Evolutionary conservation across 2,329 filamentous ascomycete species (phyloP).

Genomic region (Clarireedia paspali): DNA sequence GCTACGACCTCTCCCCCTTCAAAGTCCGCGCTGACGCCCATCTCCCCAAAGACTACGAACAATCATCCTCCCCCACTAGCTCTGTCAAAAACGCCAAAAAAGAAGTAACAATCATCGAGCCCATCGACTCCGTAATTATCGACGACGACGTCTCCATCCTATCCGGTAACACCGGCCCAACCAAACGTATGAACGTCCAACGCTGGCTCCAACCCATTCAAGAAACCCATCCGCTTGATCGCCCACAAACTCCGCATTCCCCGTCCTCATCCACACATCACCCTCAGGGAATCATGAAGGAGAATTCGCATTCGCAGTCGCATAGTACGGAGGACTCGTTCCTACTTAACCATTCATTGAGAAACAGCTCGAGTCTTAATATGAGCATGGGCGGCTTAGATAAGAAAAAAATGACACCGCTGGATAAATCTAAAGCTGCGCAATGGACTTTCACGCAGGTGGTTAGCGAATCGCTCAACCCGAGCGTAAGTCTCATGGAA

Average conservation of each 20-base stretch:
- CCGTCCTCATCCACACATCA: neutral
- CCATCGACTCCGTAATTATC: conserved; percentile 34
- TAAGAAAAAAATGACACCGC: conserved; percentile 48
- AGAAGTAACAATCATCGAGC: conserved; percentile 62
- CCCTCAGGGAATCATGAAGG: conserved; percentile 51
- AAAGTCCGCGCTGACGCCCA: conserved; percentile 62
- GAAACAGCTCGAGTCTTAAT: conserved; percentile 10
- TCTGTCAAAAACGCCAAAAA: conserved; percentile 40
- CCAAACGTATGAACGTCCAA: conserved; percentile 46
- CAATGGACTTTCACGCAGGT: conserved; percentile 87
- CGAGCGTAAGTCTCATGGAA: conserved; percentile 68
- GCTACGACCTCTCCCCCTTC: conserved; percentile 81
- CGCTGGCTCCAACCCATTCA: conserved; percentile 49
- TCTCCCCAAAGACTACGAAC: conserved; percentile 49
- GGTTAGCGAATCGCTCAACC: conserved; percentile 77
- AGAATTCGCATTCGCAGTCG: conserved; percentile 5
- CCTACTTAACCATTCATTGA: neutral
- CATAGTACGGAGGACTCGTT: conserved; percentile 7
- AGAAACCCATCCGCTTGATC: conserved; percentile 22
- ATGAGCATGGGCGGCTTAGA: conserved; percentile 13
- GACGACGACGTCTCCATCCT: conserved; percentile 35
- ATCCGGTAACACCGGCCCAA: conserved; percentile 31
- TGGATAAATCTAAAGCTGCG: conserved; percentile 73
- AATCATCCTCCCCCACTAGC: neutral
- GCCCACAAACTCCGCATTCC: neutral